Percentiles rank a stretch among this genome's conserved stretches.
Conservation (phyloP, 306 rosid species). For the Corylus avellana region DNA sequence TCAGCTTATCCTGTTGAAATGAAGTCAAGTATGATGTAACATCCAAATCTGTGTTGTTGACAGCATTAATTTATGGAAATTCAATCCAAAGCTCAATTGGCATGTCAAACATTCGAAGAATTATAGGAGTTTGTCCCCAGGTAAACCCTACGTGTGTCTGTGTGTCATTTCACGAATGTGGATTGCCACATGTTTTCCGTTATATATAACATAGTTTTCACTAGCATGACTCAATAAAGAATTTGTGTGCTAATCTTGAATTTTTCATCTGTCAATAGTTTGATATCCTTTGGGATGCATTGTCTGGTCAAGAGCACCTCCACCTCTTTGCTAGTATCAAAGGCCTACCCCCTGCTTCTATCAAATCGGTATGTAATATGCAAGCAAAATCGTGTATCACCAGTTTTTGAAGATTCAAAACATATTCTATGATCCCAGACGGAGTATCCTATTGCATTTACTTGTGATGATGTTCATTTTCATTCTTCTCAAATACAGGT, state of each 20-base stretch:
- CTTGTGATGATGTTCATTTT: slow-evolving; percentile 8
- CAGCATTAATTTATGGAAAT: slow-evolving; percentile 79
- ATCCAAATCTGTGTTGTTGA: slow-evolving; percentile 20
- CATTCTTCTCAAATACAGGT: slow-evolving; percentile 45
- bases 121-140: slow-evolving; percentile 95
- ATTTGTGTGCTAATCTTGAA: slow-evolving; percentile 11
- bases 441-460: background rate
- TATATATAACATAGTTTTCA: slow-evolving; percentile 11
- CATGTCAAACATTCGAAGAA: slow-evolving; percentile 73
- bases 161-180: background rate
- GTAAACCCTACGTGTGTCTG: slow-evolving; percentile 35
- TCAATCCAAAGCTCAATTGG: slow-evolving; percentile 68
- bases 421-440: background rate
- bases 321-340: slow-evolving; percentile 78
- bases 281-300: slow-evolving; percentile 85
- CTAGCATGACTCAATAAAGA: slow-evolving; percentile 8
- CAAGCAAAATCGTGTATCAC: slow-evolving; percentile 18
- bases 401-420: background rate
- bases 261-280: slow-evolving; percentile 48
- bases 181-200: slow-evolving; percentile 9
- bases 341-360: slow-evolving; percentile 68
- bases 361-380: slow-evolving; percentile 54
- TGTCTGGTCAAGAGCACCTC: slow-evolving; percentile 83
- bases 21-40: slow-evolving; percentile 18
- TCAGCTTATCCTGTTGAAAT: slow-evolving; percentile 13